Conservation (phyloP, 768 basidiomycete species). For the Trametes villosa region DNA sequence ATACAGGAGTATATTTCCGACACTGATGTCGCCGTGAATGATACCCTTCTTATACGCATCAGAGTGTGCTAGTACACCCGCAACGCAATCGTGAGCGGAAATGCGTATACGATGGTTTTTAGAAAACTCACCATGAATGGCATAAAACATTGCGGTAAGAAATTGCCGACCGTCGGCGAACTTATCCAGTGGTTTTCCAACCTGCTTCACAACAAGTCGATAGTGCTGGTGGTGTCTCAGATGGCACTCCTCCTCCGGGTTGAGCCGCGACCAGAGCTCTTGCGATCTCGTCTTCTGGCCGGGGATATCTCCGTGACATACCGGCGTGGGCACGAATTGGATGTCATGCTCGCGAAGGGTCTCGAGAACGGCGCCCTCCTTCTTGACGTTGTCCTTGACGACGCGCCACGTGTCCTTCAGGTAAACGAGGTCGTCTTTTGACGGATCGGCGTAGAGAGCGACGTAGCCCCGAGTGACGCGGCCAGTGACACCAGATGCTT, state of each 20-base stretch:
- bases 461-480: conserved; percentile 20
- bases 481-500: background rate
- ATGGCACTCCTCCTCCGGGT: background rate
- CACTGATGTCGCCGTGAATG: conserved; percentile 19
- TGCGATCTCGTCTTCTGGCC: too few species aligned
- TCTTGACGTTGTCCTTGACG: background rate
- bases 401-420: conserved; percentile 18
- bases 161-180: background rate
- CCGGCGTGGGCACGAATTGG: background rate
- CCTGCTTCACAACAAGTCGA: conserved; percentile 19
- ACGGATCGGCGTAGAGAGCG: background rate
- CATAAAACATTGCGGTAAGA: too few species aligned
- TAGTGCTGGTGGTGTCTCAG: conserved; percentile 17
- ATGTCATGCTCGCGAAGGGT: background rate
- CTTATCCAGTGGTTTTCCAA: conserved; percentile 3
- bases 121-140: too few species aligned
- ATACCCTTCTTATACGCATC: conserved; percentile 4
- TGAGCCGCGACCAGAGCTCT: too few species aligned
- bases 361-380: conserved; percentile 2
- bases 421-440: background rate
- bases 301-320: conserved; percentile 6
- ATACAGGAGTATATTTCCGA: conserved; percentile 8
- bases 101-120: too few species aligned
- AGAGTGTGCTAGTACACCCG: conserved; percentile 7
- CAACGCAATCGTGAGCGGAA: too few species aligned